These are phyloP conservation scores for Madurella fahalii DNA, from an alignment of 2,329 filamentous ascomycete genomes.

Conservation along the genomic window DNA sequence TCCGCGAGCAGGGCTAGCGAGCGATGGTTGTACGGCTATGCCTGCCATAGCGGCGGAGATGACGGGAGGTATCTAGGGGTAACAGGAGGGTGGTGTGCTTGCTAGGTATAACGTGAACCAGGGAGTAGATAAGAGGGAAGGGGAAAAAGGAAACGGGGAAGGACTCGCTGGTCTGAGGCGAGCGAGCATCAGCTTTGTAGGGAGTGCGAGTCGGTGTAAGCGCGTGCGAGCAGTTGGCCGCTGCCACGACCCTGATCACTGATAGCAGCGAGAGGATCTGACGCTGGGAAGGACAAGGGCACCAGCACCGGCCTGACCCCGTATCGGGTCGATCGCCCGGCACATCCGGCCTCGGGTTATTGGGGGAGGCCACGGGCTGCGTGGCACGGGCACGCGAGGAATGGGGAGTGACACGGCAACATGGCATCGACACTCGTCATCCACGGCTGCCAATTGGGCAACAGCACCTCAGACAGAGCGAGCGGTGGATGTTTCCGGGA, in stretches of 20 bases:
- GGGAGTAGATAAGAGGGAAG: conserved; percentile 7
- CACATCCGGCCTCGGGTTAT: conserved; percentile 19
- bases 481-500: conserved; percentile 18
- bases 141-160: conserved; percentile 6
- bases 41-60: conserved; percentile 21
- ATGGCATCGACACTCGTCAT: conserved; percentile 10
- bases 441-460: conserved; percentile 18
- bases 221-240: not conserved
- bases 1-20: conserved; percentile 13
- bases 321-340: conserved; percentile 22
- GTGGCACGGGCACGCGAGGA: conserved; percentile 21
- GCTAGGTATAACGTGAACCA: not conserved
- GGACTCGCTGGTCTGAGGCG: not conserved
- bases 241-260: no score
- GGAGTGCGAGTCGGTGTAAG: conserved; percentile 8
- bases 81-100: not conserved
- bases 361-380: conserved; percentile 14
- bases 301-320: conserved; percentile 11
- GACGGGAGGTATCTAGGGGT: not conserved
- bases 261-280: conserved; percentile 13
- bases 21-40: conserved; percentile 15
- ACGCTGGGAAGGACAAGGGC: conserved; percentile 11
- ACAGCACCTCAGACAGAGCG: conserved; percentile 8
- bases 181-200: conserved; percentile 14
- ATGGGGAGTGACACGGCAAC: conserved; percentile 22